Conservation (phyloP, 768 basidiomycete genomes). For the Macrolepiota fuliginosa region DNA sequence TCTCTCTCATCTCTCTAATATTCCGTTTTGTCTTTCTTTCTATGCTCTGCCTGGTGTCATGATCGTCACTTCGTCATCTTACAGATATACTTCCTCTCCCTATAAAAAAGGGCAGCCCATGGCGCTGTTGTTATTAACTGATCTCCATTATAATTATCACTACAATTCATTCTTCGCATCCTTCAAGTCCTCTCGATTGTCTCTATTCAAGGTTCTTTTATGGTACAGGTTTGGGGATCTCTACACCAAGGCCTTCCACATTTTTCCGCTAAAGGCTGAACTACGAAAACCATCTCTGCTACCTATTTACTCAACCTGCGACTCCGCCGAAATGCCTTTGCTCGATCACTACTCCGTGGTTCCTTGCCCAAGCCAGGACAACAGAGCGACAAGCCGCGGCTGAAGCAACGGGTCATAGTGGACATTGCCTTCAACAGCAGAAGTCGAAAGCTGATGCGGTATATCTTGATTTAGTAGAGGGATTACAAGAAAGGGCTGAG, state of each 20-base stretch:
- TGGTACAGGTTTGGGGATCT: too few relatives aligned
- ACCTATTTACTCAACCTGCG: too few relatives aligned
- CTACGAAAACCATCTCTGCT: too few relatives aligned
- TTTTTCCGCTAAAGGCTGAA: too few relatives aligned
- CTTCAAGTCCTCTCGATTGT: constrained; percentile 7
- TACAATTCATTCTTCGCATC: constrained; percentile 22
- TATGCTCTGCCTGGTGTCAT: constrained; percentile 24
- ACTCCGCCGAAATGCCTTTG: too few relatives aligned
- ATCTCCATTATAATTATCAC: constrained; percentile 25
- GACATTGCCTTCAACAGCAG: too few relatives aligned
- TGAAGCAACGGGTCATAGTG: too few relatives aligned
- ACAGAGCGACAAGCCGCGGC: too few relatives aligned
- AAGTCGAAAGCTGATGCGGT: constrained; percentile 52
- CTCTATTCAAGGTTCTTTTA: too few relatives aligned
- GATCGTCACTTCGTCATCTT: constrained; percentile 24
- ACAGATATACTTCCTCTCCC: constrained; percentile 31
- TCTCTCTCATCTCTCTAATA: constrained; percentile 24
- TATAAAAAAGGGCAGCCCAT: constrained; percentile 6
- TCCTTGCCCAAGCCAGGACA: too few relatives aligned
- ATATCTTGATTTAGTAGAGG: constrained; percentile 60
- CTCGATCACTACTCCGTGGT: too few relatives aligned
- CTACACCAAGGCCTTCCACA: too few relatives aligned
- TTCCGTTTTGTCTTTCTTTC: constrained; percentile 24
- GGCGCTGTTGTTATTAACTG: constrained; percentile 11
- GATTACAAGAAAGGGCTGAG: constrained; percentile 63